Evolutionary conservation across 1,284 basidiomycete genomes (phyloP).

Genomic region (Ganoderma lingzhi): DNA sequence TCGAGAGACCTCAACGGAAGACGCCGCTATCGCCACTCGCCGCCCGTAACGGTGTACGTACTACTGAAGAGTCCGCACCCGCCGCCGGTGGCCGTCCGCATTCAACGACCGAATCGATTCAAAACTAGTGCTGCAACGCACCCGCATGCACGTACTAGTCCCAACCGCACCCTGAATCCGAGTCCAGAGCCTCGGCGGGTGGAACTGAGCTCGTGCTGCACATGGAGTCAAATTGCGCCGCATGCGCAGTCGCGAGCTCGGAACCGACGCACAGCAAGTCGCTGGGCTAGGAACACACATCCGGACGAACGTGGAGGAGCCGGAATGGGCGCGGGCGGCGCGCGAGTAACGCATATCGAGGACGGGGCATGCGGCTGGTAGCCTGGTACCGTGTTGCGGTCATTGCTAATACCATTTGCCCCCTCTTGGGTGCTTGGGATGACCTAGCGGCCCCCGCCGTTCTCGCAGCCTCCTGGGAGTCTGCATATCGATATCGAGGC

Average conservation of each 20-base stretch:
- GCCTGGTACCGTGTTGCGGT: not conserved
- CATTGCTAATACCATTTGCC: not conserved
- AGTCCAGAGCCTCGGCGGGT: not conserved
- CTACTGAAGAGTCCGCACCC: not conserved
- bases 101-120: no score
- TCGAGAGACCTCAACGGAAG: not conserved
- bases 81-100: no score
- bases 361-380: not conserved
- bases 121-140: no score
- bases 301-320: not conserved
- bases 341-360: not conserved
- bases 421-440: not conserved
- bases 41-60: not conserved
- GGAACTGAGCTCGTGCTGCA: slow-evolving; percentile 1
- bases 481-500: not conserved
- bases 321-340: not conserved
- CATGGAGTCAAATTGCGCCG: slow-evolving; percentile 17
- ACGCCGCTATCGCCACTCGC: not conserved
- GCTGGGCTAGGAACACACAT: not conserved
- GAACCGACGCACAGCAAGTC: not conserved
- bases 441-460: not conserved
- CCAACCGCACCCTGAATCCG: not conserved
- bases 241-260: slow-evolving; percentile 9
- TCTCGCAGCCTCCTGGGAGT: not conserved
- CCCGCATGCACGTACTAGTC: no score